These are phyloP conservation scores for Stemphylium vesicarium DNA, from an alignment of 2,329 filamentous ascomycete genomes.

Conservation along the genomic window DNA sequence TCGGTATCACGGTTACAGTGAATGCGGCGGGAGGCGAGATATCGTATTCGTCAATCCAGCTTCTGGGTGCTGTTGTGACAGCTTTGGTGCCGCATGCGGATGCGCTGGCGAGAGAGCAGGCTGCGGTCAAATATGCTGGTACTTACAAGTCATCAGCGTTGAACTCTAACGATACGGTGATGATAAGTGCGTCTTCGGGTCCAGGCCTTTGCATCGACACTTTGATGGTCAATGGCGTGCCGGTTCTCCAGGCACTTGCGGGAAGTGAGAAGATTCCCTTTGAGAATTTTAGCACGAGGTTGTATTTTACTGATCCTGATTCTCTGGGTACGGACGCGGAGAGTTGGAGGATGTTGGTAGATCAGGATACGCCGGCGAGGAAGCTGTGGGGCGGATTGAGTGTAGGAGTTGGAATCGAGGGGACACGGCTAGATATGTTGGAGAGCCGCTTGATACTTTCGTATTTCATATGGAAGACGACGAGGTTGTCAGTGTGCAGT, in stretches of 20 bases:
- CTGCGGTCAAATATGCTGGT: conserved; percentile 25
- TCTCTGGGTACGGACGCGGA: conserved; percentile 18
- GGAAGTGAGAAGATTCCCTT: conserved; percentile 6
- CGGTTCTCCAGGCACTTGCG: conserved; percentile 22
- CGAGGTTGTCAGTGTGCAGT: conserved; percentile 13
- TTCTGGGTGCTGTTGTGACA: conserved; percentile 21
- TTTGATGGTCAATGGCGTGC: conserved; percentile 24
- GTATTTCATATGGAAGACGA: conserved; percentile 17
- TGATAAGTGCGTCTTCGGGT: conserved; percentile 11
- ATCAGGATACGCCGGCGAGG: conserved; percentile 10
- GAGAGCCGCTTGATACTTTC: conserved; percentile 29
- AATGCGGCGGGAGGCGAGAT: conserved; percentile 27
- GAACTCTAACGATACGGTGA: conserved; percentile 17
- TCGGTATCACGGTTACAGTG: conserved; percentile 31
- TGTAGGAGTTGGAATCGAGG: conserved; percentile 31
- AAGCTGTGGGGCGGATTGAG: conserved; percentile 26
- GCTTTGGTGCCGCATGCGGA: conserved; percentile 32
- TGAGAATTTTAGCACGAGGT: conserved; percentile 22
- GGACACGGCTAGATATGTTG: conserved; percentile 26
- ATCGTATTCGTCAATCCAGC: conserved; percentile 9
- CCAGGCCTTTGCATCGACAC: conserved; percentile 28
- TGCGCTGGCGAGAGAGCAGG: conserved; percentile 24
- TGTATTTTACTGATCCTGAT: conserved; percentile 33
- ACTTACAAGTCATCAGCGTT: conserved; percentile 21
- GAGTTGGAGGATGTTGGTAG: conserved; percentile 26